Evolutionary conservation across 108 stramenopile genomes (phyloP).

Genomic region (Chaetoceros muelleri): DNA sequence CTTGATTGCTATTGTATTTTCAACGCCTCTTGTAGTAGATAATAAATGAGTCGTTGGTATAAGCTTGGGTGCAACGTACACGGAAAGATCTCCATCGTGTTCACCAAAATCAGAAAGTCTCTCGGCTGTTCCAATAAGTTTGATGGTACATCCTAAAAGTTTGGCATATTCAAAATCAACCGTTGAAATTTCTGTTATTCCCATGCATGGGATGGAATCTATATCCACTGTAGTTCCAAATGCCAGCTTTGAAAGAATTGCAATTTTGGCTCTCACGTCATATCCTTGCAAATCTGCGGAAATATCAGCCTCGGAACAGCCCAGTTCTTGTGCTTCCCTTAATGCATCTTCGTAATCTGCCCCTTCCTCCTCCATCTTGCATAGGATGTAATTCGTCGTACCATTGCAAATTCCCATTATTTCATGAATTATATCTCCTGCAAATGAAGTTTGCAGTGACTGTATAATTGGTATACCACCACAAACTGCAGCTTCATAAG

Average conservation of each 20-base stretch:
- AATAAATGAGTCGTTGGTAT: constrained; percentile 54
- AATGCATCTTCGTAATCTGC: constrained; percentile 53
- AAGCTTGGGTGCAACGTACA: constrained; percentile 76
- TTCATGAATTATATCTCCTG: constrained; percentile 57
- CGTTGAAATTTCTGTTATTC: constrained; percentile 59
- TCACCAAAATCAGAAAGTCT: constrained; percentile 41
- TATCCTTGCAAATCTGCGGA: constrained; percentile 85
- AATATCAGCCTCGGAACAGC: constrained; percentile 72
- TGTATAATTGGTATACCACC: constrained; percentile 81
- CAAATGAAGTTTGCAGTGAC: constrained; percentile 46
- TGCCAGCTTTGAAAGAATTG: constrained; percentile 79
- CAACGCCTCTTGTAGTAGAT: constrained; percentile 50
- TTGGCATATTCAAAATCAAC: constrained; percentile 85
- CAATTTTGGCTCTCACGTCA: constrained; percentile 88
- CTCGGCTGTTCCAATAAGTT: constrained; percentile 80
- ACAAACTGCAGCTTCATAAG: constrained; percentile 76
- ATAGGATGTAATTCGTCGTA: constrained; percentile 80
- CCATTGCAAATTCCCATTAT: constrained; percentile 76
- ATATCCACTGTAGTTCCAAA: constrained; percentile 70
- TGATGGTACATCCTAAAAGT: constrained; percentile 79
- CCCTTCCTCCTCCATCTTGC: constrained; percentile 53
- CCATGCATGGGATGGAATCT: constrained; percentile 56
- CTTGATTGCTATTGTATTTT: constrained; percentile 67
- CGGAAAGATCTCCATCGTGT: constrained; percentile 54
- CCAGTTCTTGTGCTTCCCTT: constrained; percentile 69